A percentile compares a stretch with the other conserved stretches of the same genome.
Evolutionary conservation across 1,284 basidiomycete species (phyloP).

Genomic region (Sporisorium graminicola): DNA sequence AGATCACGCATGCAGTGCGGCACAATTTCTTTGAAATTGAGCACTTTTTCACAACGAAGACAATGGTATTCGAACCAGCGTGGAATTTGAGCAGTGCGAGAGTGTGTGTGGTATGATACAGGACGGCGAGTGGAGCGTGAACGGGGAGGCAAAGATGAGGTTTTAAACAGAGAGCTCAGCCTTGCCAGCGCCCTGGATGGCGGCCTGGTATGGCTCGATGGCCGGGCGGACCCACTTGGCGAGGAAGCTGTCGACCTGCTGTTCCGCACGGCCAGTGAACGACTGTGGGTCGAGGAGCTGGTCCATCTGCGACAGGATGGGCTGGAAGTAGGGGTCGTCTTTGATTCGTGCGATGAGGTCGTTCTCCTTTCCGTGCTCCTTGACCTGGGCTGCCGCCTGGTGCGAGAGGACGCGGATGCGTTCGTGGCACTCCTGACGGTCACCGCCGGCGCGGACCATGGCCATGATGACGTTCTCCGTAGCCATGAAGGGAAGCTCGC

Average conservation of each 20-base stretch:
- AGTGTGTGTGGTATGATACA: constrained; percentile 14
- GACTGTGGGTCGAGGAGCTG: constrained; percentile 58
- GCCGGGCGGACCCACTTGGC: constrained; percentile 90
- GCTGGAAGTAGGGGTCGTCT: constrained; percentile 77
- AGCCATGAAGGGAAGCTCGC: constrained; percentile 97
- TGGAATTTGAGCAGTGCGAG: no score
- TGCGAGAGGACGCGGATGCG: constrained; percentile 96
- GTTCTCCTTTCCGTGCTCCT: constrained; percentile 93
- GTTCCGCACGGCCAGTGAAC: constrained; percentile 62
- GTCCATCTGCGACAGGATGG: constrained; percentile 73
- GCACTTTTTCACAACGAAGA: no score
- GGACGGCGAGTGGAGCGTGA: neutral
- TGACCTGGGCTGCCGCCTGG: constrained; percentile 93
- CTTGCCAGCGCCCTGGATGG: constrained; percentile 76
- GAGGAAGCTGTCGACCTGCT: constrained; percentile 75
- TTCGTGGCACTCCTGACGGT: constrained; percentile 96
- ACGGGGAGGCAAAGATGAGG: no score
- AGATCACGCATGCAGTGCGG: neutral
- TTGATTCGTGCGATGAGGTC: constrained; percentile 91
- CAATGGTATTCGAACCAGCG: no score
- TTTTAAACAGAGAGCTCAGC: constrained; percentile 72
- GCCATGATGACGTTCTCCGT: constrained; percentile 99
- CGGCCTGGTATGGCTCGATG: constrained; percentile 76
- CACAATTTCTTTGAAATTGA: neutral
- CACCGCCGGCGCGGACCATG: constrained; percentile 91